Conservation (phyloP, 2,329 filamentous ascomycete species). For the Ramularia collo-cygni region DNA sequence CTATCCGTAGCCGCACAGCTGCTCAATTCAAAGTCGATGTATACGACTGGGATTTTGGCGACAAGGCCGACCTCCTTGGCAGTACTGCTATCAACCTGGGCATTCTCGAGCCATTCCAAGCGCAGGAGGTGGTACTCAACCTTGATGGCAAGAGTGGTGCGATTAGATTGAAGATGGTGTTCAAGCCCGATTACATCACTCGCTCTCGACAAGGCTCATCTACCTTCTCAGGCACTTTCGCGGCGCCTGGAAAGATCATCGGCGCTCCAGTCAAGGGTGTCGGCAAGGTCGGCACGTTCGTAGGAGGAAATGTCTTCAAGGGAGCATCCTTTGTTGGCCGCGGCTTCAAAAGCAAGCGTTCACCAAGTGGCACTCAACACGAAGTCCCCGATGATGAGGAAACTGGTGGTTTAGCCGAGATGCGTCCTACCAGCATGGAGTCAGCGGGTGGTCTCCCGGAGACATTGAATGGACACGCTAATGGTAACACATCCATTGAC, state of each 20-base stretch:
- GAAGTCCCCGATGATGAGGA: constrained; percentile 30
- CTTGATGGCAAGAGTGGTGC: constrained; percentile 86
- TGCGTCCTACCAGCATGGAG: constrained; percentile 27
- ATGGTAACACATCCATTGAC: constrained; percentile 19
- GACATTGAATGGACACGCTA: constrained; percentile 18
- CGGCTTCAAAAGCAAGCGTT: constrained; percentile 64
- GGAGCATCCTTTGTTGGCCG: constrained; percentile 86
- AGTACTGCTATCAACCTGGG: constrained; percentile 67
- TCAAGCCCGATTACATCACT: constrained; percentile 87
- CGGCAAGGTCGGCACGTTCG: constrained; percentile 63
- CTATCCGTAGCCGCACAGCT: constrained; percentile 74
- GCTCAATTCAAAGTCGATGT: constrained; percentile 78
- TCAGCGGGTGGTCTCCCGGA: constrained; percentile 15
- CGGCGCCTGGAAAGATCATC: constrained; percentile 78
- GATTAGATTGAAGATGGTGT: constrained; percentile 75
- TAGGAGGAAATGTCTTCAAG: constrained; percentile 75
- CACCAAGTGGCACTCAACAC: constrained; percentile 46
- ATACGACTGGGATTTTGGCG: constrained; percentile 94
- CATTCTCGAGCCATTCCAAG: constrained; percentile 75
- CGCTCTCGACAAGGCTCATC: constrained; percentile 82
- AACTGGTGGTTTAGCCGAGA: constrained; percentile 16
- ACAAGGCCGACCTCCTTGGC: constrained; percentile 88
- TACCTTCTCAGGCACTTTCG: constrained; percentile 88
- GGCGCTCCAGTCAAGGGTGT: constrained; percentile 93
- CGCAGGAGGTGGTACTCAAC: constrained; percentile 64